Conservation (phyloP, 768 basidiomycete species). For the Vararia minispora region DNA sequence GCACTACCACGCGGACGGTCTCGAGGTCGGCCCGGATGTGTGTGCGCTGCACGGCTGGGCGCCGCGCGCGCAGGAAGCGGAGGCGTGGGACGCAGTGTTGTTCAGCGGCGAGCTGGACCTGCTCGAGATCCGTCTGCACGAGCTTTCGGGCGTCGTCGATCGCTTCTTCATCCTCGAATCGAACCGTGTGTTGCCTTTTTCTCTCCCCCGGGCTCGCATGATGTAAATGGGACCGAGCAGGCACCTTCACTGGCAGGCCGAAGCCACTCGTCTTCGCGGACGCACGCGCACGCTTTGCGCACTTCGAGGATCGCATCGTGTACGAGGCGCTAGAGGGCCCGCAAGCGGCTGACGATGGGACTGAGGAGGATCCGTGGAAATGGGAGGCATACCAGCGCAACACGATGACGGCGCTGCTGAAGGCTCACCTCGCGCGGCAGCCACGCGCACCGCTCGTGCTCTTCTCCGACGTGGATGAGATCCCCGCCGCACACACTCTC, state of each 20-base stretch:
- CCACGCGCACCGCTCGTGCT: slow-evolving; percentile 33
- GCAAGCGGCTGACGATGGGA: too few species aligned
- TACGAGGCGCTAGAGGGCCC: slow-evolving; percentile 34
- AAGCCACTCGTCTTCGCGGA: slow-evolving; percentile 41
- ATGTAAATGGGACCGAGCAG: too few species aligned
- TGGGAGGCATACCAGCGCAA: slow-evolving; percentile 37
- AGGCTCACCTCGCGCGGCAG: slow-evolving; percentile 23
- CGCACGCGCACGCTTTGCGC: slow-evolving; percentile 33
- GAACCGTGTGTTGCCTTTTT: slow-evolving; percentile 27
- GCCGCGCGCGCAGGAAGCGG: slow-evolving; percentile 20
- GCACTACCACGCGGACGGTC: slow-evolving; percentile 47
- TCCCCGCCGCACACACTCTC: slow-evolving; percentile 42
- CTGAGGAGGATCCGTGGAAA: slow-evolving; percentile 36
- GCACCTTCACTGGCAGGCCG: slow-evolving; percentile 47
- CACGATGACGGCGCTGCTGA: slow-evolving; percentile 38
- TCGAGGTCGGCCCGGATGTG: slow-evolving; percentile 29
- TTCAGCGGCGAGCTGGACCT: slow-evolving; percentile 57
- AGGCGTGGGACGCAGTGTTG: slow-evolving; percentile 45
- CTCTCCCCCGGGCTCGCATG: not conserved
- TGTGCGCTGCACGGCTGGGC: slow-evolving; percentile 48
- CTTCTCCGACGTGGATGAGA: slow-evolving; percentile 56
- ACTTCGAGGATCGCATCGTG: slow-evolving; percentile 42
- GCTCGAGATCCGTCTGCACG: slow-evolving; percentile 50
- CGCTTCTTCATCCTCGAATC: slow-evolving; percentile 53
- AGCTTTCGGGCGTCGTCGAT: slow-evolving; percentile 45